These are phyloP conservation scores for Fusarium sp. DNA, from an alignment of 2,329 filamentous ascomycete genomes.

Conservation along the genomic window DNA sequence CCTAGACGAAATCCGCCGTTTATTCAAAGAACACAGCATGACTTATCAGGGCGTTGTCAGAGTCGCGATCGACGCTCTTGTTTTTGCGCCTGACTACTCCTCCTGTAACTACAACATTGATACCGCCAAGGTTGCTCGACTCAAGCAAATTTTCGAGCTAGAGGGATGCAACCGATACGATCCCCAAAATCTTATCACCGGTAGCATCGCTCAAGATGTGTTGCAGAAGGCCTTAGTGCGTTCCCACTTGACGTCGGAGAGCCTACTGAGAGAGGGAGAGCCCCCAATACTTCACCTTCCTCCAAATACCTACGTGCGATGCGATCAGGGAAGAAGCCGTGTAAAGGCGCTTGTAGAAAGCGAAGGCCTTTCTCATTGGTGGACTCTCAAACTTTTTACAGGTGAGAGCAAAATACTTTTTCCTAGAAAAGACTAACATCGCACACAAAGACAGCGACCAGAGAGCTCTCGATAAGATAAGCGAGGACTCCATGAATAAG, in stretches of 20 bases:
- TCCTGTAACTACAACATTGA: slow-evolving; percentile 3
- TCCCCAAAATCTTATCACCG: slow-evolving; percentile 3
- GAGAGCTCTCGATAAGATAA: neutral
- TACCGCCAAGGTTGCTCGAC: slow-evolving; percentile 1
- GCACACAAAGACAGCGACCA: neutral
- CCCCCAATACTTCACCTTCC: slow-evolving; percentile 4
- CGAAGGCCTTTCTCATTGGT: slow-evolving; percentile 1
- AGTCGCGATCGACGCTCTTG: neutral
- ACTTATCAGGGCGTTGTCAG: neutral
- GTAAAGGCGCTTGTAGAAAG: slow-evolving; percentile 4
- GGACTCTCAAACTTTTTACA: slow-evolving; percentile 7
- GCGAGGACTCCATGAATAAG: neutral
- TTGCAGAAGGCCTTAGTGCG: neutral
- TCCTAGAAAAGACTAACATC: slow-evolving; percentile 1
- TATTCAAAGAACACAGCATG: neutral
- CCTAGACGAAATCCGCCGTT: neutral
- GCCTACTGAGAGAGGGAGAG: neutral
- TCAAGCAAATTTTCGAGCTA: slow-evolving; percentile 12
- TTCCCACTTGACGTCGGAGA: neutral
- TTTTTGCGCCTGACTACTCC: slow-evolving; percentile 2
- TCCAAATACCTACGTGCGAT: neutral
- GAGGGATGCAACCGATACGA: slow-evolving; percentile 1
- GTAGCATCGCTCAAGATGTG: neutral
- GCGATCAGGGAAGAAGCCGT: slow-evolving; percentile 2
- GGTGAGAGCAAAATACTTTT: neutral